These are phyloP conservation scores for Coprinopsis sp. DNA, from an alignment of 768 basidiomycete genomes.

Conservation along the genomic window DNA sequence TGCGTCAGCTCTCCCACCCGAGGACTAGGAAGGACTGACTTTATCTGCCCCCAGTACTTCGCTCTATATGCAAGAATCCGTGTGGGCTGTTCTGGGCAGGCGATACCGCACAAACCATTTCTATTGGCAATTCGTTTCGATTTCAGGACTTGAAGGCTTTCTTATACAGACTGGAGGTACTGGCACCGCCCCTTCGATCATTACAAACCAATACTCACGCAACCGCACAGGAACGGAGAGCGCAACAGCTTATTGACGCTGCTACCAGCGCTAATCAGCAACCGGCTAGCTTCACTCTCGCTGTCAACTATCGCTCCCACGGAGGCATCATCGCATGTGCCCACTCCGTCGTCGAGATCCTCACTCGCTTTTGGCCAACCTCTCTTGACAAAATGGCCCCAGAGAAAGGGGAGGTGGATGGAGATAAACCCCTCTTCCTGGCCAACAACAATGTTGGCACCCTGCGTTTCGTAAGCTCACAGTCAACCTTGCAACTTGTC, in stretches of 20 bases:
- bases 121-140: constrained; percentile 65
- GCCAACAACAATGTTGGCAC: constrained; percentile 41
- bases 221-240: constrained; percentile 8
- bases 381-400: constrained; percentile 54
- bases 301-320: constrained; percentile 66
- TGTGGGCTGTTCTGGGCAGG: constrained; percentile 78
- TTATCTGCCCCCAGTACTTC: constrained; percentile 42
- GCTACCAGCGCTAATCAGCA: constrained; percentile 2
- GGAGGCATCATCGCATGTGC: constrained; percentile 70
- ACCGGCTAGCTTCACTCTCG: constrained; percentile 47
- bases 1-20: constrained; percentile 25
- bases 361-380: constrained; percentile 59
- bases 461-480: constrained; percentile 32
- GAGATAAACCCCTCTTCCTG: constrained; percentile 57
- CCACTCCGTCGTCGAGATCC: constrained; percentile 55
- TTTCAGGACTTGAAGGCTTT: constrained; percentile 72
- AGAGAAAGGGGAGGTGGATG: constrained; percentile 55
- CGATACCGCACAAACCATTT: constrained; percentile 76
- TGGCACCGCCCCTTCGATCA: neutral
- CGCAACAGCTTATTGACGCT: neutral
- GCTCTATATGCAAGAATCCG: constrained; percentile 55
- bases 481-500: neutral
- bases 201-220: neutral
- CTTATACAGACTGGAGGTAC: constrained; percentile 56
- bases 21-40: neutral